Evolutionary conservation across 1,284 basidiomycete species (phyloP).

Genomic region (Apiotrichum montevideense): DNA sequence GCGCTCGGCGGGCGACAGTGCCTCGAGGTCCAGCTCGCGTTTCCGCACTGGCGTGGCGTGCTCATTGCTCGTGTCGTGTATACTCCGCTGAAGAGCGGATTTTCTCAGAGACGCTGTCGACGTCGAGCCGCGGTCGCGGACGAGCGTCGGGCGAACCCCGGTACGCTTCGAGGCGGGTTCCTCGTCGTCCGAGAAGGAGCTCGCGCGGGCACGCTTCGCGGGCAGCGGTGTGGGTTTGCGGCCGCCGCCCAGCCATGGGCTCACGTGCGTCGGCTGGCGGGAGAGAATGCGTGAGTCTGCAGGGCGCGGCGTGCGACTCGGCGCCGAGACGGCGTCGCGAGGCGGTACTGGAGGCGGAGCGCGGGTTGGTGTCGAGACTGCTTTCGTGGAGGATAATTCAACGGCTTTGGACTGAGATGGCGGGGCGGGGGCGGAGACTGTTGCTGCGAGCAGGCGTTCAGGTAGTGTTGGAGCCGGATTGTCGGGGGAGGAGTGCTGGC

Average conservation of each 20-base stretch:
- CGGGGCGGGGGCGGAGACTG: no score
- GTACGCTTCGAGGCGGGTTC: not conserved
- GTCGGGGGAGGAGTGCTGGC: no score
- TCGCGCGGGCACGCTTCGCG: not conserved
- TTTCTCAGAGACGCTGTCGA: not conserved
- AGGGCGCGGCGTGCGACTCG: no score
- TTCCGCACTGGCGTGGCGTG: slow-evolving; percentile 11
- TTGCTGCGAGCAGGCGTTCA: no score
- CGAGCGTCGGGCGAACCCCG: slow-evolving; percentile 13
- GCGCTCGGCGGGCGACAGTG: slow-evolving; percentile 28
- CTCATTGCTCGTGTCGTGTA: not conserved
- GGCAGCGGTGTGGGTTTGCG: not conserved
- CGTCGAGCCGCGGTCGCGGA: slow-evolving; percentile 27
- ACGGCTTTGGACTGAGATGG: no score
- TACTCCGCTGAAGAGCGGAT: not conserved
- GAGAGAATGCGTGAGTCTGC: not conserved
- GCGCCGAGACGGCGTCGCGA: no score
- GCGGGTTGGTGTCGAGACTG: no score
- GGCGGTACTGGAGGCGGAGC: no score
- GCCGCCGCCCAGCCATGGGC: slow-evolving; percentile 16
- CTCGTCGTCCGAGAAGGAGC: slow-evolving; percentile 11
- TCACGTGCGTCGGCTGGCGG: slow-evolving; percentile 10
- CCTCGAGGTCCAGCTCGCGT: slow-evolving; percentile 21
- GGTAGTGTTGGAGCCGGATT: no score
- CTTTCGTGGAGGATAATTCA: no score